These are phyloP conservation scores for Clarireedia homoeocarpa DNA, from an alignment of 2,329 filamentous ascomycete genomes.

Conservation along the genomic window DNA sequence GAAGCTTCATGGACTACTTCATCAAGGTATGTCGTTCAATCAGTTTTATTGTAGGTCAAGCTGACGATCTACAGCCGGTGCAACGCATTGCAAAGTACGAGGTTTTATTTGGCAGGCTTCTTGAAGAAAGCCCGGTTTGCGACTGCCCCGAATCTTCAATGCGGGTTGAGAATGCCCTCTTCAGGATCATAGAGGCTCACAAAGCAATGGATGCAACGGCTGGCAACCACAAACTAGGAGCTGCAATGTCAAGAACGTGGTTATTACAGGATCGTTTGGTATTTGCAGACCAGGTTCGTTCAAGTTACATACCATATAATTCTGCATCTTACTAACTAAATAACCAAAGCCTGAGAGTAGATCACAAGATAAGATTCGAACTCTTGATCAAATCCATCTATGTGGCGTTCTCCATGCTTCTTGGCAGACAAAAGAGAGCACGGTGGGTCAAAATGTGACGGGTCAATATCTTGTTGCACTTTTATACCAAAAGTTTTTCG, in stretches of 20 bases:
- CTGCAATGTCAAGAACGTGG: slow-evolving; percentile 73
- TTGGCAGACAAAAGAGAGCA: slow-evolving; percentile 62
- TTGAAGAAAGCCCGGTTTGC: slow-evolving; percentile 72
- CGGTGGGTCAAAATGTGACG: slow-evolving; percentile 58
- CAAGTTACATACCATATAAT: neutral
- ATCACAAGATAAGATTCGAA: slow-evolving; percentile 60
- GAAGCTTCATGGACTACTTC: slow-evolving; percentile 77
- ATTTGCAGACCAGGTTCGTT: slow-evolving; percentile 62
- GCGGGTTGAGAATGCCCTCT: slow-evolving; percentile 66
- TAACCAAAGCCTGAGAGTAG: slow-evolving; percentile 36
- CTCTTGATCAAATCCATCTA: slow-evolving; percentile 71
- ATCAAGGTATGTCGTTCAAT: slow-evolving; percentile 60
- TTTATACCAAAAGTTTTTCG: slow-evolving; percentile 72
- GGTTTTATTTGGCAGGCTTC: slow-evolving; percentile 74
- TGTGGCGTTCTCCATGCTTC: slow-evolving; percentile 80
- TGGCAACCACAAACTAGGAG: slow-evolving; percentile 62
- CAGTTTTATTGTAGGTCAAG: neutral
- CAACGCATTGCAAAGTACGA: slow-evolving; percentile 90
- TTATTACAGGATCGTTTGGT: slow-evolving; percentile 72
- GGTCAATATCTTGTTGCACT: slow-evolving; percentile 81
- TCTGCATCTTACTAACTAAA: neutral
- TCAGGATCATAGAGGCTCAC: slow-evolving; percentile 65
- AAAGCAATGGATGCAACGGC: slow-evolving; percentile 79
- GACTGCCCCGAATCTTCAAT: slow-evolving; percentile 81
- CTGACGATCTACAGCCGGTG: slow-evolving; percentile 51